Evolutionary conservation across 768 basidiomycete genomes (phyloP), one percentile per base, ranked within the genome.

Genomic region (Tubosaeta brunneosetosa): DNA sequence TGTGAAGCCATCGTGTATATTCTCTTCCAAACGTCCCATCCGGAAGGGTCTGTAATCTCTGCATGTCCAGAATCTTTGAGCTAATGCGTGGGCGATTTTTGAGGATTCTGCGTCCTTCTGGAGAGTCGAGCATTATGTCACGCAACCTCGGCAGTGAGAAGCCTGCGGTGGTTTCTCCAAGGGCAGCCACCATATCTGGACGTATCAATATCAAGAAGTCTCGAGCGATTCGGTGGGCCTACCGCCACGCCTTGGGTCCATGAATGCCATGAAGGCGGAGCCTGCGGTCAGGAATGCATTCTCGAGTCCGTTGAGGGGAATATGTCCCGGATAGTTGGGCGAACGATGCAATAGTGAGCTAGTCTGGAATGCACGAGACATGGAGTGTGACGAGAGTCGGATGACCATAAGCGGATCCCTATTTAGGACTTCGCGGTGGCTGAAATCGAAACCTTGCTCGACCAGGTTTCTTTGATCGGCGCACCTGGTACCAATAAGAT

Each of bases 131-230:
- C 88, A 97, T 91, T 33, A 66, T 65, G 57, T 91, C 86, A 31
- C 90, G 83, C 44, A 97, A 72, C 44, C 78, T 76, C 6, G 89
- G 85, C 38, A 98, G 76, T 49, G 84, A 83, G 0, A 82, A 77
- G 3, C 89, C 86, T 6, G 93, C 89, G 1, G 95, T 94, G 1
- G 92, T 92, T 71, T 97, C 97, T 22, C 91, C 92, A 9, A 97
- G 78, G 5, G 91, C 88, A 11, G 97, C 94, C 38, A 98, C 81
- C 86, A 99, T 92, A 68, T 99, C 94, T 97, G 11, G 13, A n/a
- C 2, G 6, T 36, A 26, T 55, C 27, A 47, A 47, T 27, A 36
- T 22, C 17, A n/a, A 11, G 31, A 47, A n/a, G 27, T 8, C 11
- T 22, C 42, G 14, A 43, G 17, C 1, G 3, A 43, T 48, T 19